These are phyloP conservation scores for Jatropha podagrica DNA, from an alignment of 441 rosid genomes.

Conservation along the genomic window DNA sequence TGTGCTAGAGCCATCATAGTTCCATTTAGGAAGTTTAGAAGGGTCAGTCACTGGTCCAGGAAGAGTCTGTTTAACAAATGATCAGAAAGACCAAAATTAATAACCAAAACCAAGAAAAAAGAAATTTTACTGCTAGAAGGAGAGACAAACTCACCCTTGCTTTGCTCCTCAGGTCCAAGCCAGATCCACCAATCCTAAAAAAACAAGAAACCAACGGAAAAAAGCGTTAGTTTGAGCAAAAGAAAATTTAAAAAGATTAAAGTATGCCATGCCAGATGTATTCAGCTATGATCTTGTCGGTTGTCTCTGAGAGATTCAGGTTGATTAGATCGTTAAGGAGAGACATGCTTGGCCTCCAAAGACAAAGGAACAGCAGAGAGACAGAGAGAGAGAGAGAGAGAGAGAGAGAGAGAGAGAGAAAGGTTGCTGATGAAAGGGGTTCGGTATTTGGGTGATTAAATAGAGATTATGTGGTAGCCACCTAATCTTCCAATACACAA, in stretches of 20 bases:
- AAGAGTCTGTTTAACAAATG: slow-evolving; percentile 39
- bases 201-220: background rate
- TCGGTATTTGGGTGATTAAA: no score
- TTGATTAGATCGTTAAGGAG: slow-evolving; percentile 62
- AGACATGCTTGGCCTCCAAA: slow-evolving; percentile 35
- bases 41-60: slow-evolving; percentile 59
- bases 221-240: no score
- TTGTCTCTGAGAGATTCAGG: slow-evolving; percentile 55
- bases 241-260: no score
- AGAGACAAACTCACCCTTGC: slow-evolving; percentile 44
- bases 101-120: background rate
- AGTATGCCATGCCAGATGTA: slow-evolving; percentile 53
- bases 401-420: no score
- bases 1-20: slow-evolving; percentile 82
- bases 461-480: no score
- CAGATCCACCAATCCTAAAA: slow-evolving; percentile 76
- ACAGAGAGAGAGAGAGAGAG: no score
- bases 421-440: no score
- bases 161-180: slow-evolving; percentile 74
- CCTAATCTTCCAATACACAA: no score
- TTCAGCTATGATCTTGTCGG: slow-evolving; percentile 78
- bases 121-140: no score
- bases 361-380: no score
- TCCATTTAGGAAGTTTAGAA: slow-evolving; percentile 66
- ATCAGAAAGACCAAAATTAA: background rate